Evolutionary conservation across 306 rosid genomes (phyloP).

Genomic region (Cicer yamashitae): DNA sequence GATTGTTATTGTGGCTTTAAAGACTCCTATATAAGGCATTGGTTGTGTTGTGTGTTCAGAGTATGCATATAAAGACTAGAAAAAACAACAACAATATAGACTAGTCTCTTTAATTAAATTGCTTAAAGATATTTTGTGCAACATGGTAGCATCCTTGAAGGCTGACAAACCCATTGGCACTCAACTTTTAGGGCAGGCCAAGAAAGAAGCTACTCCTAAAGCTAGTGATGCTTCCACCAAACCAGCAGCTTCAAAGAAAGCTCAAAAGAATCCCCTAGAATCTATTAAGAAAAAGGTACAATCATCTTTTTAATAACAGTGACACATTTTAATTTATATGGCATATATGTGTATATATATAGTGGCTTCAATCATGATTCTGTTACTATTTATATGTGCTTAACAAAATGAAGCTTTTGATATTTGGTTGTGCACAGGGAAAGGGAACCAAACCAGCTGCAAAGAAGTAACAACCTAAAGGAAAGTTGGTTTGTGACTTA

Average conservation of each 20-base stretch:
- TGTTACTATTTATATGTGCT: background rate
- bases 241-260: conserved; percentile 58
- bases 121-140: conserved; percentile 10
- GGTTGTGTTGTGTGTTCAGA: background rate
- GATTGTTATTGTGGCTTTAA: too few species aligned
- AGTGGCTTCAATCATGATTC: background rate
- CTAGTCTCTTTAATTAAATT: background rate
- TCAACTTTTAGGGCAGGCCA: conserved; percentile 50
- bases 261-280: conserved; percentile 62
- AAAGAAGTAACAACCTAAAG: conserved; percentile 52
- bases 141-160: conserved; percentile 50
- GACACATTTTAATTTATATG: background rate
- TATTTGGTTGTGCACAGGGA: conserved; percentile 55
- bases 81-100: background rate
- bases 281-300: conserved; percentile 69
- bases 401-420: background rate
- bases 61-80: background rate
- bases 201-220: conserved; percentile 45
- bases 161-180: conserved; percentile 48
- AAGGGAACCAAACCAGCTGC: conserved; percentile 68
- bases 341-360: background rate
- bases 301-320: conserved; percentile 1
- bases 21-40: conserved; percentile 10
- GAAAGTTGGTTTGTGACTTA: conserved; percentile 11
- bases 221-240: conserved; percentile 51